phyloP scores from a whole-genome alignment of 108 stramenopile species.

The Nitzschia palea region DNA sequence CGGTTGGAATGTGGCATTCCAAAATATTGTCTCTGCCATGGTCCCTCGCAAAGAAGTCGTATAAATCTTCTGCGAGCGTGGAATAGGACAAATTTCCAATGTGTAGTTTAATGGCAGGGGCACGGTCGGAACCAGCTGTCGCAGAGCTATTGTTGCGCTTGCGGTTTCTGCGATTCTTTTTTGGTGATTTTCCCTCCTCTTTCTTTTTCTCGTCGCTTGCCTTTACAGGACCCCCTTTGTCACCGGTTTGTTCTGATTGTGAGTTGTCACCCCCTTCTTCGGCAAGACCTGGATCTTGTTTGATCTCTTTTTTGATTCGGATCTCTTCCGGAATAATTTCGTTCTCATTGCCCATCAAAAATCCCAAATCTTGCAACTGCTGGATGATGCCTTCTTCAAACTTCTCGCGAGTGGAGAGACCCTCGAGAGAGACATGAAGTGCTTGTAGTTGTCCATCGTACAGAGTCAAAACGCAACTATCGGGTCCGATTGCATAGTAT shows the following conservation, averaged over 20 bases:
- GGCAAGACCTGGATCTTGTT: background rate
- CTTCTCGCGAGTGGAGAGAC: constrained; percentile 44
- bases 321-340: constrained; percentile 16
- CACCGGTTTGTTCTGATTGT: background rate
- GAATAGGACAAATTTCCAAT: constrained; percentile 85
- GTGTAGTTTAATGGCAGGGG: constrained; percentile 83
- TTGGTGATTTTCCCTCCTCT: constrained; percentile 39
- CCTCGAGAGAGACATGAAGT: constrained; percentile 67
- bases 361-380: constrained; percentile 66
- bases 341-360: constrained; percentile 32
- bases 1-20: constrained; percentile 87
- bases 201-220: constrained; percentile 24
- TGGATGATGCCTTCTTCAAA: constrained; percentile 51
- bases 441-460: constrained; percentile 83
- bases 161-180: constrained; percentile 45
- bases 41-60: constrained; percentile 67
- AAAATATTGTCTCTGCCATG: constrained; percentile 80
- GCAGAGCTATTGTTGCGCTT: constrained; percentile 36
- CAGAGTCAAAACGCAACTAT: constrained; percentile 80
- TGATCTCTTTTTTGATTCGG: background rate
- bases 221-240: constrained; percentile 21
- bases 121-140: constrained; percentile 31
- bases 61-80: constrained; percentile 71
- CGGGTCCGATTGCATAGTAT: constrained; percentile 78
- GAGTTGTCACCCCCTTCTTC: background rate